These are phyloP conservation scores for Malus sieversii DNA, from an alignment of 306 rosid genomes.

Conservation along the genomic window DNA sequence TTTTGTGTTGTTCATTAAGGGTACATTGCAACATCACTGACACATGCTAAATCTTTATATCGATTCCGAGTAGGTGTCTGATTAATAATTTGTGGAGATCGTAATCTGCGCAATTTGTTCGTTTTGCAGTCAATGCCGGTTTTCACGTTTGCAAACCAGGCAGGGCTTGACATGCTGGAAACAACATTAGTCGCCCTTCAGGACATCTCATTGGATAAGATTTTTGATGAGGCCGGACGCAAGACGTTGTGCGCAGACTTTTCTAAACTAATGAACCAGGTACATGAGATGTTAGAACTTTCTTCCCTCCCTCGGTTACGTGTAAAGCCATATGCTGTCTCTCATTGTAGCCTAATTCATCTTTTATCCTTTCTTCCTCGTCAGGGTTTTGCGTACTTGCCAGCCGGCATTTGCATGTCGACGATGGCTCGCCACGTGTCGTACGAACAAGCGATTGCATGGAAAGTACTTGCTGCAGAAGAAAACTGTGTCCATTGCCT, in stretches of 20 bases:
- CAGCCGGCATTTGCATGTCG: constrained; percentile 85
- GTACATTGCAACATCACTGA: constrained; percentile 16
- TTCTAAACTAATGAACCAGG: constrained; percentile 91
- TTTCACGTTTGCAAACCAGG: constrained; percentile 85
- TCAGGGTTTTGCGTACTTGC: constrained; percentile 80
- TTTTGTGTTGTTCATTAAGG: constrained; percentile 86
- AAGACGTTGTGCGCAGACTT: constrained; percentile 67
- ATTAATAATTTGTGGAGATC: neutral
- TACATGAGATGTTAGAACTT: neutral
- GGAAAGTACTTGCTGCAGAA: constrained; percentile 82
- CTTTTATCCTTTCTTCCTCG: neutral
- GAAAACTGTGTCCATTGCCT: constrained; percentile 75
- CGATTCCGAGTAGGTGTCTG: too few relatives aligned
- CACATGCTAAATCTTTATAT: neutral
- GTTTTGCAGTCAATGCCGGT: constrained; percentile 61
- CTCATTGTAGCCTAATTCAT: neutral
- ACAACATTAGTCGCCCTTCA: constrained; percentile 86
- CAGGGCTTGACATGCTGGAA: constrained; percentile 96
- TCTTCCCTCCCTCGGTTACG: neutral
- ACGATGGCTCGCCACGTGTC: constrained; percentile 87
- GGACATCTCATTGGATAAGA: constrained; percentile 89
- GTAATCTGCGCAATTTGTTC: neutral
- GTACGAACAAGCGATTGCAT: constrained; percentile 83
- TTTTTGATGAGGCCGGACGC: constrained; percentile 82
- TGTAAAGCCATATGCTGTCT: neutral